These are phyloP conservation scores for Agaricus blazei DNA, from an alignment of 768 basidiomycete genomes.

Conservation along the genomic window DNA sequence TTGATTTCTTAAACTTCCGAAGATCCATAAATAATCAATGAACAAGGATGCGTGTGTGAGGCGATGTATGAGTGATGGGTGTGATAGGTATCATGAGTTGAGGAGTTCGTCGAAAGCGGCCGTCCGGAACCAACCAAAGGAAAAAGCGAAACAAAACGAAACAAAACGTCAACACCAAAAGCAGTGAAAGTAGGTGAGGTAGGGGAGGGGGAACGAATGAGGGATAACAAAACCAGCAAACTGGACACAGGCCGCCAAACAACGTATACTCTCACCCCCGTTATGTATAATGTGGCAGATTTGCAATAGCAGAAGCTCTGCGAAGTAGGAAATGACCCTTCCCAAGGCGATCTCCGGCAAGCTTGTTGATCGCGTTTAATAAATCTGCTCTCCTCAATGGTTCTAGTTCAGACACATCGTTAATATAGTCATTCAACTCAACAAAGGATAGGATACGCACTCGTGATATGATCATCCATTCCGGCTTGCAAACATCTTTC, in stretches of 20 bases:
- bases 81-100: background rate
- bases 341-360: conserved; percentile 58
- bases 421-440: background rate
- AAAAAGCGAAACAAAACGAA: background rate
- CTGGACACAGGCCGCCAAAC: background rate
- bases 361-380: conserved; percentile 76
- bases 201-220: background rate
- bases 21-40: no score
- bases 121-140: background rate
- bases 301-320: conserved; percentile 23
- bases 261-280: background rate
- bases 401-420: conserved; percentile 37
- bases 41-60: no score
- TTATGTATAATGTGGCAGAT: conserved; percentile 8
- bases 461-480: conserved; percentile 78
- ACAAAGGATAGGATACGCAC: conserved; percentile 33
- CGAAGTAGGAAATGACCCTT: conserved; percentile 32
- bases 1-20: no score
- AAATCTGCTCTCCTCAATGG: conserved; percentile 76
- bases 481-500: conserved; percentile 46
- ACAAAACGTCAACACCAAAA: background rate
- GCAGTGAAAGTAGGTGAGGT: background rate
- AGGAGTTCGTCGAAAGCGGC: background rate
- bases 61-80: background rate
- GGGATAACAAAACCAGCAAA: background rate